Percentiles rank a stretch among this genome's conserved stretches.
phyloP scores from a whole-genome alignment of 139 green algal species.

The Astrephomene gubernaculifera region DNA sequence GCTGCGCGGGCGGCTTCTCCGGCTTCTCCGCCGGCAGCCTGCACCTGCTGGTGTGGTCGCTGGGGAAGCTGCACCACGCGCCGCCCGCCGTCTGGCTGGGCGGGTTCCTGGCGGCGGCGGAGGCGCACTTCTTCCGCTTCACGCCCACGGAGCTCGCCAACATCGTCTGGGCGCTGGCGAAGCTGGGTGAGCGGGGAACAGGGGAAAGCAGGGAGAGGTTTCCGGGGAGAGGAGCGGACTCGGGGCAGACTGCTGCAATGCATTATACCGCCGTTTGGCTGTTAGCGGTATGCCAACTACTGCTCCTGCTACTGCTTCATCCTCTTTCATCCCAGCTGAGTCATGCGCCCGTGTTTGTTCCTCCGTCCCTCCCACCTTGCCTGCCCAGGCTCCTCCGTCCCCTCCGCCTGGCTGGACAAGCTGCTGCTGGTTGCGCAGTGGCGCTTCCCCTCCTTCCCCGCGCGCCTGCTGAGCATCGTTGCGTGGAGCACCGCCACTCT shows the following conservation, averaged over 20 bases:
- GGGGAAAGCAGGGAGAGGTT: too few relatives aligned
- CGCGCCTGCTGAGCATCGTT: conserved; percentile 57
- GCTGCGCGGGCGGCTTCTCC: conserved; percentile 47
- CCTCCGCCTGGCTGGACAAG: conserved; percentile 53
- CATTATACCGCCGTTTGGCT: too few relatives aligned
- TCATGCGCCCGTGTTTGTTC: too few relatives aligned
- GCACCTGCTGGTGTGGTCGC: conserved; percentile 56
- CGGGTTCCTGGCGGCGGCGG: conserved; percentile 40
- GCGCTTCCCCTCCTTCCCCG: conserved; percentile 61
- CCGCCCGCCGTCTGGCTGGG: conserved; percentile 45
- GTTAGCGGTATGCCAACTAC: too few relatives aligned
- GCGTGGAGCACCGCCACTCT: conserved; percentile 56
- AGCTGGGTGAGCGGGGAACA: conserved; percentile 49
- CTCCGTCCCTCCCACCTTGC: neutral
- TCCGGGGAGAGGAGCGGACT: too few relatives aligned
- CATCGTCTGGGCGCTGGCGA: conserved; percentile 62
- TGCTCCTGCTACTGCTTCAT: too few relatives aligned
- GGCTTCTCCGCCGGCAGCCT: conserved; percentile 52
- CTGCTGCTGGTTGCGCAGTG: conserved; percentile 63
- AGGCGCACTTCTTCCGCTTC: conserved; percentile 60
- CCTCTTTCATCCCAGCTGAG: too few relatives aligned
- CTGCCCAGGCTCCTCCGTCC: conserved; percentile 7
- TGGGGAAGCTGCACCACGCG: conserved; percentile 53
- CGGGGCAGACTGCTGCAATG: too few relatives aligned
- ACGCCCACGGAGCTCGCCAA: conserved; percentile 60